Percentiles rank a stretch among this genome's conserved stretches.
Conservation (phyloP, 2,329 filamentous ascomycete species). For the Diaporthe ampelina region DNA sequence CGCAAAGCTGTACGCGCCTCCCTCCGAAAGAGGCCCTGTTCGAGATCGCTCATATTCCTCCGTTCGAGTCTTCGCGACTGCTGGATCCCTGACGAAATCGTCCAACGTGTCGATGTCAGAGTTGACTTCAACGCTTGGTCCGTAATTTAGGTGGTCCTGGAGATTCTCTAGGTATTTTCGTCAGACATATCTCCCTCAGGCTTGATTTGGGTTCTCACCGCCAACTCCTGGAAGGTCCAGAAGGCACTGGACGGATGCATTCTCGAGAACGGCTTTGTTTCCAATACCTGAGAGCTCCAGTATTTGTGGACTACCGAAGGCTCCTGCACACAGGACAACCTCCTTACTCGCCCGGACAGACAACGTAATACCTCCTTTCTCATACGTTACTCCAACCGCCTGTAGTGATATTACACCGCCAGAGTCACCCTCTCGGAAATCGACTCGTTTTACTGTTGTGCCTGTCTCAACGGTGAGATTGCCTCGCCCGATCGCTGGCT, state of each 20-base stretch:
- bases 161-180: constrained; percentile 7
- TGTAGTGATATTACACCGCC: not conserved
- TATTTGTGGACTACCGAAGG: constrained; percentile 1
- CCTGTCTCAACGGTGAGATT: constrained; percentile 14
- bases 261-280: not conserved
- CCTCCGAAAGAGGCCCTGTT: not conserved
- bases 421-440: not conserved
- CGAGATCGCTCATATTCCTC: not conserved
- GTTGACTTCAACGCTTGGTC: constrained; percentile 15
- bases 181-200: not conserved
- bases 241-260: not conserved
- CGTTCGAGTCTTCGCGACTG: not conserved
- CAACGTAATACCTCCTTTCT: not conserved
- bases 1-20: constrained; percentile 11
- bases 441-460: not conserved
- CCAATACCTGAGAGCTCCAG: constrained; percentile 13
- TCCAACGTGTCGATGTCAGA: constrained; percentile 1
- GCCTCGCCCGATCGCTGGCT: not conserved
- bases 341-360: constrained; percentile 1
- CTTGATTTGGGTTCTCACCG: not conserved
- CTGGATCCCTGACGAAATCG: not conserved
- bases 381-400: constrained; percentile 14
- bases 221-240: constrained; percentile 13
- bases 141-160: constrained; percentile 18
- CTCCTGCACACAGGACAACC: not conserved